Evolutionary conservation across 2,329 filamentous ascomycete species (phyloP).

Genomic region (Mariannaea elegans): DNA sequence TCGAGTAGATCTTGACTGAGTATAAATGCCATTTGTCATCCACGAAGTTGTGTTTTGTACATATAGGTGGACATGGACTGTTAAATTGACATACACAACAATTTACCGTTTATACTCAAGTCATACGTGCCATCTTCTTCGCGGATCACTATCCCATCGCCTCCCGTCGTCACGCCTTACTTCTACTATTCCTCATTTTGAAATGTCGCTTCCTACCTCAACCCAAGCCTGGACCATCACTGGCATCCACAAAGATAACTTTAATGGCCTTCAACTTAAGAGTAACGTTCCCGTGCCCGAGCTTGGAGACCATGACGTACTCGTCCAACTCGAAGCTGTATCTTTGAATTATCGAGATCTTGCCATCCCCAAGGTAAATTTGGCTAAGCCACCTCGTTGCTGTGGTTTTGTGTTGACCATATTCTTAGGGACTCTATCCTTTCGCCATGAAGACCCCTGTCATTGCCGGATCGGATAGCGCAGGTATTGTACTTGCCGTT

Average conservation of each 20-base stretch:
- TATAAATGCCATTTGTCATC: too few species aligned
- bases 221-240: slow-evolving; percentile 3
- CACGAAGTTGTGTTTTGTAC: too few species aligned
- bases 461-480: slow-evolving; percentile 49
- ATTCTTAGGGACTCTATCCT: slow-evolving; percentile 2
- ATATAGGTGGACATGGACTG: too few species aligned
- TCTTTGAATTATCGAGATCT: slow-evolving; percentile 16
- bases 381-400: not conserved
- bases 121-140: too few species aligned
- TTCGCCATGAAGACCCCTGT: slow-evolving; percentile 1
- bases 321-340: slow-evolving; percentile 4
- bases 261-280: not conserved
- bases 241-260: slow-evolving; percentile 2
- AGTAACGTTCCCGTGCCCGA: not conserved
- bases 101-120: too few species aligned
- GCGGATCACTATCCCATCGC: not conserved
- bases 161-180: not conserved
- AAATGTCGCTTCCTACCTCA: not conserved
- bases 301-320: slow-evolving; percentile 4
- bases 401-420: not conserved
- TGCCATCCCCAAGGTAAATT: slow-evolving; percentile 5
- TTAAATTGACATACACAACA: too few species aligned
- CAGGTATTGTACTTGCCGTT: slow-evolving; percentile 56
- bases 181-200: not conserved
- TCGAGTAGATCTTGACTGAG: too few species aligned